Base-by-base conservation (phyloP, 768 basidiomycete genomes). In the Suillus clintonianus region DNA sequence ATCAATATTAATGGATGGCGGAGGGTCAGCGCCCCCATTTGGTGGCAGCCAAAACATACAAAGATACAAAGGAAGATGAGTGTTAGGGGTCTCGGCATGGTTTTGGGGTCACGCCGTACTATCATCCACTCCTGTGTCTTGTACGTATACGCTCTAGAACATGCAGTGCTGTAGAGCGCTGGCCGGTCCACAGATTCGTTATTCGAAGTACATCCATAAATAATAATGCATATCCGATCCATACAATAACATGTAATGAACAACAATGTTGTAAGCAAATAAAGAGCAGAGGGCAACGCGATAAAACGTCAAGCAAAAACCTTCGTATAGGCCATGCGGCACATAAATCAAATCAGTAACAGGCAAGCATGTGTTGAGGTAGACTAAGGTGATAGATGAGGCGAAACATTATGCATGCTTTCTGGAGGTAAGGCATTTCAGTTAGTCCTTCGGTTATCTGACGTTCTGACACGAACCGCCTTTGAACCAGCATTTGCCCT, bases 401-500 rank as follows among this genome's bases (percentile, higher is more conserved):
- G 70, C 53, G 61, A 22, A 32, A 69, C 17, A 50, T 73, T 68
- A 56, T 82, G 81, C 81, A 82, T 82, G 58, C 78, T 80, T 56
- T 80, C 81, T 82, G 24, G 1, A 60, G 4, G 47, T 19, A 30
- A 30, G 34, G 9, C 13, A 22, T 59, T 14, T 5, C n/a, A 34
- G 36, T 57, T 4, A 41, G 39, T 41, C 13, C 24, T 13, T 2
- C 10, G 3, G 17, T 3, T 41, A 41, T 27, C 39, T 11, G 39
- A 57, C 27, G 17, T 27, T 19, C 24, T 57, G 14, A 36, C 10
- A 76, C 84, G 70, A 62, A 84, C 83, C 76, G 68, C 89, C 91
- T 83, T 93, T 92, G 77, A 94, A 94, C 90, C 92, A 92, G 72
- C 92, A 94, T 77, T 89, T 92, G 48, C 91, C 91, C 71, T 89